Conservation (phyloP, 2,329 filamentous ascomycete genomes). For the Cephalotrichum gorgonifer region DNA sequence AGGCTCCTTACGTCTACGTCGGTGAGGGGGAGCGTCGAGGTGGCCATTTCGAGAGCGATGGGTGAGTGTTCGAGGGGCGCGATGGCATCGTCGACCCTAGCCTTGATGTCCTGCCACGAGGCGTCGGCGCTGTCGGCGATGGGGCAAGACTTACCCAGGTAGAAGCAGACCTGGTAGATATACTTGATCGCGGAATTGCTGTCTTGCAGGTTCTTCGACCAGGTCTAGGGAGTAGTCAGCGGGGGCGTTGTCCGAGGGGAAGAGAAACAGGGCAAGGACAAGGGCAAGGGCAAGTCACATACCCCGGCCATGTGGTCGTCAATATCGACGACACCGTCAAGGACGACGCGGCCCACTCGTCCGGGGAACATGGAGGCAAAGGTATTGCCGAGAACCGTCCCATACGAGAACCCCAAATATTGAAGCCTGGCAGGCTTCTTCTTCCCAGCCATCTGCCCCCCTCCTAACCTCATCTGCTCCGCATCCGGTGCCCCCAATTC, state of each 20-base stretch:
- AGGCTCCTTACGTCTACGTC: slow-evolving; percentile 17
- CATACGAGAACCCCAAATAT: slow-evolving; percentile 41
- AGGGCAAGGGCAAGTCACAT: slow-evolving; percentile 9
- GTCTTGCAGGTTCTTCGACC: slow-evolving; percentile 25
- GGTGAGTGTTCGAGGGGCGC: slow-evolving; percentile 17
- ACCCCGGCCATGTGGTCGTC: slow-evolving; percentile 24
- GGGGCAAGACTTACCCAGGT: slow-evolving; percentile 10
- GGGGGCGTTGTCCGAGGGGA: not conserved
- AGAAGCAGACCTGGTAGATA: slow-evolving; percentile 26
- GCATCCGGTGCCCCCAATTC: not conserved
- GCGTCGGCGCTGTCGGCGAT: slow-evolving; percentile 4
- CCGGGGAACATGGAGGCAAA: slow-evolving; percentile 24
- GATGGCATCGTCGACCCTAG: slow-evolving; percentile 19
- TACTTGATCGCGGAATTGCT: slow-evolving; percentile 20
- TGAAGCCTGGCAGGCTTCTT: slow-evolving; percentile 20
- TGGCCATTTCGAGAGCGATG: slow-evolving; percentile 10
- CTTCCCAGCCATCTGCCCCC: not conserved
- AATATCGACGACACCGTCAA: slow-evolving; percentile 26
- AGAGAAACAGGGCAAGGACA: too few species aligned
- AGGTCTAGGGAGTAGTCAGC: slow-evolving; percentile 14
- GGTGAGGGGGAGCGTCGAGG: slow-evolving; percentile 17
- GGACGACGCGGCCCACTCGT: slow-evolving; percentile 27
- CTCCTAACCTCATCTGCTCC: slow-evolving; percentile 8
- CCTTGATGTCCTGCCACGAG: slow-evolving; percentile 5
- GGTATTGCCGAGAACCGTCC: slow-evolving; percentile 22